Evolutionary conservation across 805 yeast genomes (phyloP), one percentile per base, ranked within the genome.

Genomic region (Candida schatavii): DNA sequence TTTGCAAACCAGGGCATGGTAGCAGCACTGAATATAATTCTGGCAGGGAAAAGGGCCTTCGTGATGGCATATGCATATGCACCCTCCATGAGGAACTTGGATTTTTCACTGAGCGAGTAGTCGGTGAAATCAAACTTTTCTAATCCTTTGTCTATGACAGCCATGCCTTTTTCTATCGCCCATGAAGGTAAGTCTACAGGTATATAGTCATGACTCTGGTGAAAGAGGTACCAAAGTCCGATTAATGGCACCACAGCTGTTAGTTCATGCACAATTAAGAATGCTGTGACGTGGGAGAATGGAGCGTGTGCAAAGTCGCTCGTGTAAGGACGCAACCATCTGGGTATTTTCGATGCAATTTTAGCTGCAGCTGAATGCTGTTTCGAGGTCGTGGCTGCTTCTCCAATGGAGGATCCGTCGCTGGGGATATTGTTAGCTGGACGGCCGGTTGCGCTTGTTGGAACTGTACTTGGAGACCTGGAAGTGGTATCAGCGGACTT

Each of bases 61-160:
- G 85, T 88, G 3, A 82, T 62, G 3, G 82, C 83, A 51, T 81
- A 87, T 0, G 95, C 81, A 20, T 84, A 72, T 0, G 90, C 89
- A 7, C 95, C 95, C 48, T 85, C 86, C 49, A 81, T 57, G 4
- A 86, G 63, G 21, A 83, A 56, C 38, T 68, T 66, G 36, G 83
- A 68, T 47, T 80, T 78, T 27, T 78, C 80, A 32, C 68, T 71
- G 13, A 81, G 51, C 32, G 72, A 61, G 50, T 62, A 58, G 35
- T 60, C 45, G 31, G 49, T 37, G 35, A 61, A 62, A 42, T 61
- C 64, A 45, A 58, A 64, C 26, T 57, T 54, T 41, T 71, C 68
- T 49, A 78, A 69, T 20, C 80, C 59, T 38, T 66, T 69, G 45
- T 81, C 84, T 27, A 83, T 79, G 35, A 77, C 74, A 29, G 69